Percentiles rank a stretch among this genome's conserved stretches.
phyloP scores from a whole-genome alignment of 306 rosid species.

The Leucaena leucocephala region DNA sequence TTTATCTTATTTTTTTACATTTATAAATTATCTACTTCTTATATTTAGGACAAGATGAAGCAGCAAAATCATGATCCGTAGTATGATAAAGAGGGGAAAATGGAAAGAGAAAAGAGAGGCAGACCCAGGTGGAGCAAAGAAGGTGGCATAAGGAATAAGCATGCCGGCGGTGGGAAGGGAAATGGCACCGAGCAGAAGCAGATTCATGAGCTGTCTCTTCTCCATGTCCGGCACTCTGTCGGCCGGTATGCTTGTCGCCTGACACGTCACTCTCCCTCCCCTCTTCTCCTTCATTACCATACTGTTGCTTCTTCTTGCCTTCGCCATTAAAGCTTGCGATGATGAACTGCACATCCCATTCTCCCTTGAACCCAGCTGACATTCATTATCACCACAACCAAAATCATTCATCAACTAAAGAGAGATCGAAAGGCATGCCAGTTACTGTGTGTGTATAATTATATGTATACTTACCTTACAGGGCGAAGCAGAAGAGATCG shows the following conservation, averaged over 20 bases:
- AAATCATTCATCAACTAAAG: not conserved
- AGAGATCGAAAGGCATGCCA: not conserved
- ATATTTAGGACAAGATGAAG: no score
- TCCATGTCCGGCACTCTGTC: constrained; percentile 65
- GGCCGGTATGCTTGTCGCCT: constrained; percentile 55
- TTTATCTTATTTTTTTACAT: no score
- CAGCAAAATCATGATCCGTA: no score
- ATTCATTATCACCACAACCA: not conserved
- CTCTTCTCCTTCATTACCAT: constrained; percentile 43
- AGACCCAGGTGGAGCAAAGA: constrained; percentile 63
- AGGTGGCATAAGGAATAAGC: constrained; percentile 56
- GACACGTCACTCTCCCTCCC: constrained; percentile 45
- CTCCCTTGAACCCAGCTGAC: constrained; percentile 48
- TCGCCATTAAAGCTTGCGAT: constrained; percentile 45
- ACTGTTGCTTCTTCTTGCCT: constrained; percentile 32
- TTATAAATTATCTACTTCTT: no score
- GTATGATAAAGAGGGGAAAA: not conserved
- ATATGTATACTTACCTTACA: constrained; percentile 43
- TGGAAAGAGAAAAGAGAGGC: not conserved
- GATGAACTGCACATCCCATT: constrained; percentile 52
- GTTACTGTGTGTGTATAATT: not conserved
- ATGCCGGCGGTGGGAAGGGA: constrained; percentile 53
- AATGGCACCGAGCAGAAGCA: constrained; percentile 55
- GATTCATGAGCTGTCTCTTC: constrained; percentile 59
- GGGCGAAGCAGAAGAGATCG: constrained; percentile 28